Conservation (phyloP, 495 filamentous ascomycete species). For the Aspergillus nidulans region DNA sequence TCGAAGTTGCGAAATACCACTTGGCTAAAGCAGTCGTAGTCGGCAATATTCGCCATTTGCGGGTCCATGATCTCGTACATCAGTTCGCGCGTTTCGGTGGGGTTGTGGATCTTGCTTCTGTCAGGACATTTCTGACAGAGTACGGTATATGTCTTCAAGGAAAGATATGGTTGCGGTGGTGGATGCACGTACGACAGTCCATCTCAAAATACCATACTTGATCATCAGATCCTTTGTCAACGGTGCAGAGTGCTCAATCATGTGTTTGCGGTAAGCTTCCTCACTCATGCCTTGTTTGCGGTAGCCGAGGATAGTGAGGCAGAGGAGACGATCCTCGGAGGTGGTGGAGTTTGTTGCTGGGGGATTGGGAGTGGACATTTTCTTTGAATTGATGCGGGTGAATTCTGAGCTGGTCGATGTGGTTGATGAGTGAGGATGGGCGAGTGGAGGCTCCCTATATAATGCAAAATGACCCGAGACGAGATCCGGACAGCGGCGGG, state of each 20-base stretch:
- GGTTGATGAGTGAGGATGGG: background rate
- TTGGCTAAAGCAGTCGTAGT: conserved; percentile 48
- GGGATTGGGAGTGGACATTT: conserved; percentile 3
- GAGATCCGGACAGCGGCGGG: background rate
- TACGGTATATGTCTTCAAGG: background rate
- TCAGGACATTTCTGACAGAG: background rate
- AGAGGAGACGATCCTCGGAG: conserved; percentile 20
- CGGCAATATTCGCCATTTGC: conserved; percentile 34
- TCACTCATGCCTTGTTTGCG: conserved; percentile 46
- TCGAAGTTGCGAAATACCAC: conserved; percentile 39
- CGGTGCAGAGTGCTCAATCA: conserved; percentile 41
- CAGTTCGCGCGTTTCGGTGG: conserved; percentile 24
- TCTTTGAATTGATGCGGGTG: background rate
- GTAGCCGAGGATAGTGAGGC: conserved; percentile 48
- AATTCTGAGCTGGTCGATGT: background rate
- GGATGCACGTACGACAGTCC: conserved; percentile 32
- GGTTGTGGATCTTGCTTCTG: conserved; percentile 32
- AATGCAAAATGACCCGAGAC: background rate
- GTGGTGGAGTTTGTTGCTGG: background rate
- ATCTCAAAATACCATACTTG: conserved; percentile 39
- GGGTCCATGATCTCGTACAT: conserved; percentile 39
- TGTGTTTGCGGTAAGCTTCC: conserved; percentile 44
- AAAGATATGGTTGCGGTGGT: too few species aligned
- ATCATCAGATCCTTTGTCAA: conserved; percentile 41
- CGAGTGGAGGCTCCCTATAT: background rate